Percentiles rank a stretch among this genome's conserved stretches.
phyloP scores from a whole-genome alignment of 208 protist species.

The Trypanosoma theileri region DNA sequence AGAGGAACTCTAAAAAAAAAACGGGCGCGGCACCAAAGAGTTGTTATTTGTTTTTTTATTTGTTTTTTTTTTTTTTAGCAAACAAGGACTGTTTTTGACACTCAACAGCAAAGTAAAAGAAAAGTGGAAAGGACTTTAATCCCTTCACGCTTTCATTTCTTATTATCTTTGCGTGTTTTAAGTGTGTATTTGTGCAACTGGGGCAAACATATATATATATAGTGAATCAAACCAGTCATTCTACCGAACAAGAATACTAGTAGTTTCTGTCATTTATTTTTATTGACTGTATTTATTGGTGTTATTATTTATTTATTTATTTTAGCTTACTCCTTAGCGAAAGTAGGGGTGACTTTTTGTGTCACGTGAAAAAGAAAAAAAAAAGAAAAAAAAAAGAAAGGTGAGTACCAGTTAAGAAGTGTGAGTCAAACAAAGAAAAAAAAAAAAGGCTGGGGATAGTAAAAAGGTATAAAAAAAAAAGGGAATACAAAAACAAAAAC shows the following conservation, averaged over 20 bases:
- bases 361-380: no score
- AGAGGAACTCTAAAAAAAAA: constrained; percentile 4
- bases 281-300: no score
- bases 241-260: no score
- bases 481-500: constrained; percentile 8
- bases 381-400: no score
- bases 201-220: not conserved
- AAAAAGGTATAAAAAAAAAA: not conserved
- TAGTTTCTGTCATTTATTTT: no score
- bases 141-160: not conserved
- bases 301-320: no score
- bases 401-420: not conserved
- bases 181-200: not conserved
- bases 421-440: not conserved
- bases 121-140: not conserved
- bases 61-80: not conserved
- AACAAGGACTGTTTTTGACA: not conserved
- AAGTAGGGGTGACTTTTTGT: no score
- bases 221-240: no score
- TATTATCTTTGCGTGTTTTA: not conserved
- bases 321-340: no score
- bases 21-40: not conserved
- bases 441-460: not conserved
- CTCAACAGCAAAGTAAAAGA: not conserved
- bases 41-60: not conserved